These are phyloP conservation scores for Cystobasidium tubakii DNA, from an alignment of 768 basidiomycete genomes.

Conservation along the genomic window DNA sequence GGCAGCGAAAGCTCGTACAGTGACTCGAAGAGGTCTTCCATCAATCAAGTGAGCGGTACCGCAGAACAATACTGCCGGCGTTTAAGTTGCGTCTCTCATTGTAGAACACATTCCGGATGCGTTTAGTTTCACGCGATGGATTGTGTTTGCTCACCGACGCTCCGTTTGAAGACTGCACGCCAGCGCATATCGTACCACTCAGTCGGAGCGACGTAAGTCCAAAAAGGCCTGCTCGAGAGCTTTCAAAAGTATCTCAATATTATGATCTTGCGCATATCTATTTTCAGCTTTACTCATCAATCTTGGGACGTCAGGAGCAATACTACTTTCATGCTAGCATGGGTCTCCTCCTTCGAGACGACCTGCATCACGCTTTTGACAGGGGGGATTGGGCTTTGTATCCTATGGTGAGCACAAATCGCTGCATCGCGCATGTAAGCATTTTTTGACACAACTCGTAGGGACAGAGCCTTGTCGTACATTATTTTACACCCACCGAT, in stretches of 20 bases:
- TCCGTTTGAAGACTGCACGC: neutral
- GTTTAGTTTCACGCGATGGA: neutral
- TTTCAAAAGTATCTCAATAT: neutral
- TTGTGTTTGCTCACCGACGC: neutral
- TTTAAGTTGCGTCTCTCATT: no score
- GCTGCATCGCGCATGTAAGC: neutral
- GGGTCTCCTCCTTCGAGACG: neutral
- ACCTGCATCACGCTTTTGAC: constrained; percentile 4
- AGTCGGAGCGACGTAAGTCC: neutral
- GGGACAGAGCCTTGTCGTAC: neutral
- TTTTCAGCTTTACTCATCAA: neutral
- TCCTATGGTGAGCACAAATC: neutral
- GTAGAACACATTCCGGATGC: neutral
- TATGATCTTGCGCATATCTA: neutral
- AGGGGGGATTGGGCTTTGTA: neutral
- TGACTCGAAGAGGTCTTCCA: neutral
- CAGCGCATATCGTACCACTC: constrained; percentile 4
- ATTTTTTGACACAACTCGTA: constrained; percentile 6
- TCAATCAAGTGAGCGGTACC: neutral
- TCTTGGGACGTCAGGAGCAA: neutral
- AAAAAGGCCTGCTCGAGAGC: no score
- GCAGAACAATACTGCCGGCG: neutral
- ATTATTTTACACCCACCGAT: neutral
- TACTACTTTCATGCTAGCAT: neutral
- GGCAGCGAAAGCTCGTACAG: neutral